phyloP scores from a whole-genome alignment of 2,329 filamentous ascomycete genomes.

The Diaporthe destruens region DNA sequence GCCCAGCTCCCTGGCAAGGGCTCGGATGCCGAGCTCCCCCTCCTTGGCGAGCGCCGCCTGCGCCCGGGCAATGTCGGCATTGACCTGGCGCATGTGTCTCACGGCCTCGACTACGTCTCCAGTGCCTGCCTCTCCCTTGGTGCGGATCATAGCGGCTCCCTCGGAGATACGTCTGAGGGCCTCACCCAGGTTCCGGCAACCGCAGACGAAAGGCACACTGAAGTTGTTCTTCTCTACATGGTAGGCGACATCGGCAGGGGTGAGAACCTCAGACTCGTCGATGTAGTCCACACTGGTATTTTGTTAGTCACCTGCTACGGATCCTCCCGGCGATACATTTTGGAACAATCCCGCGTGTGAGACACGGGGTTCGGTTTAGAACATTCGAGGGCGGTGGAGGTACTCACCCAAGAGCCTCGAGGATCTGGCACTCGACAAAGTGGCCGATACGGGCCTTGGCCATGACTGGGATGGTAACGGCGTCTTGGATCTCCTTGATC shows the following conservation, averaged over 20 bases:
- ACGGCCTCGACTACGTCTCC: slow-evolving; percentile 98
- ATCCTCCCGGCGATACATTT: too few species aligned
- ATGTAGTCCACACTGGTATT: slow-evolving; percentile 86
- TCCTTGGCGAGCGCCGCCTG: slow-evolving; percentile 76
- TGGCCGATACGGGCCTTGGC: slow-evolving; percentile 98
- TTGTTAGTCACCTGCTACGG: too few species aligned
- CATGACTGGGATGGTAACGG: slow-evolving; percentile 99
- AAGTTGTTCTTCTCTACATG: slow-evolving; percentile 92
- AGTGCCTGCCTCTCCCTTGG: slow-evolving; percentile 97
- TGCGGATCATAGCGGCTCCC: slow-evolving; percentile 98
- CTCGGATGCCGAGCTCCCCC: slow-evolving; percentile 68
- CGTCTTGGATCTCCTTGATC: slow-evolving; percentile 94
- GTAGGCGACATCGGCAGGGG: slow-evolving; percentile 88
- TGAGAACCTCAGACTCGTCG: slow-evolving; percentile 97
- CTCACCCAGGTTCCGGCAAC: slow-evolving; percentile 94
- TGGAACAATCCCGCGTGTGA: too few species aligned
- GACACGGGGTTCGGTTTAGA: too few species aligned
- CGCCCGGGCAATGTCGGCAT: slow-evolving; percentile 82
- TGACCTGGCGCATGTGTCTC: slow-evolving; percentile 93
- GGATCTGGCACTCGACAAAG: slow-evolving; percentile 98
- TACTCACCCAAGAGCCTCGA: slow-evolving; percentile 78
- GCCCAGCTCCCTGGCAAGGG: slow-evolving; percentile 84
- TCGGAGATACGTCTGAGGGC: slow-evolving; percentile 91
- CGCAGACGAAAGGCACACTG: slow-evolving; percentile 92
- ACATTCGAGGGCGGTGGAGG: too few species aligned